Evolutionary conservation across 139 green algal genomes (phyloP), one percentile per base, ranked within the genome.

Genomic region (Coelastrella sp.): DNA sequence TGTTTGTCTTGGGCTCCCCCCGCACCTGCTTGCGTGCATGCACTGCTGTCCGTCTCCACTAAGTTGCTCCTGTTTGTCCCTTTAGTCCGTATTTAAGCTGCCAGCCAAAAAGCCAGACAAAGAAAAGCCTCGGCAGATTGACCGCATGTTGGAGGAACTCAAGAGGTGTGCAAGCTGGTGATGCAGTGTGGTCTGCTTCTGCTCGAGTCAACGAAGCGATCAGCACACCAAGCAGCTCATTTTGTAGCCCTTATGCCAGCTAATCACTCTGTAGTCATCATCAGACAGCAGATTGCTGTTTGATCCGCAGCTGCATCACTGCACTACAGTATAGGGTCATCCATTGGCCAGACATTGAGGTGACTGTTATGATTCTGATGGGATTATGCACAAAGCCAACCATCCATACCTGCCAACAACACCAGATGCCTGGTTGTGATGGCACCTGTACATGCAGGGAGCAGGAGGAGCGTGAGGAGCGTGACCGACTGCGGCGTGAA

Each of bases 111-210:
- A 94, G 89, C 35, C 17, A 82, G 92, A 95, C 24, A 95, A 93
- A 84, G 91, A 94, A 83, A 98, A 98, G 93, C 91, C 93, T 0
- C 91, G 95, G 8, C 95, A 96, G 74, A 99, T 99, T 91, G 97
- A 99, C 90, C 89, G 95, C 10, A 95, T 99, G 92, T 94, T 99
- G 84, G 95, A 98, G 87, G 96, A 97, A 76, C 86, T 99, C 57
- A 99, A 98, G 90, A 94, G 93, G 94, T 98, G 35, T 49, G 35
- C 35, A 49, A 49, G 35, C 35, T 49, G 35, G 3, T 49, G 35
- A 49, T 49, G 35, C 35, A 49, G 35, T 49, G 35, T 49, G 35
- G 35, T 49, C 35, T 49, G 35, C 35, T 49, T 49, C 35, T 49
- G 35, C 1, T 3, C 35, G 3, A 49, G 1, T 3, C 35, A 49